A percentile compares a stretch with the other conserved stretches of the same genome.
Evolutionary conservation across 169 alveolate genomes (phyloP).

Genomic region (Blepharisma undulans): DNA sequence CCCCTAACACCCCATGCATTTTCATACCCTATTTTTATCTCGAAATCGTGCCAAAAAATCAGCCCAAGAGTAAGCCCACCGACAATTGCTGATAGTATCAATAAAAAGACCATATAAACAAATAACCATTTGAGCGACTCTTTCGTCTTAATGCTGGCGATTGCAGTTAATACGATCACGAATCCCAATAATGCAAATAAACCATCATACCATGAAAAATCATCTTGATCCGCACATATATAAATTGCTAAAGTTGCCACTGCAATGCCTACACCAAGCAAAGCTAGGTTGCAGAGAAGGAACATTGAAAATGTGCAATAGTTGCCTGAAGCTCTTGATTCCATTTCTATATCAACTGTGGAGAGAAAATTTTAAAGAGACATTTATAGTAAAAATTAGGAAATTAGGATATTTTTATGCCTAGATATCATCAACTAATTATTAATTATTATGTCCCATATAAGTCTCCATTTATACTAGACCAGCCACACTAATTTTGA

Average conservation of each 20-base stretch:
- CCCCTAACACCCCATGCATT: neutral
- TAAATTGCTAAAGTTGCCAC: neutral
- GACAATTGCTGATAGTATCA: neutral
- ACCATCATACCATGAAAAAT: slow-evolving; percentile 10
- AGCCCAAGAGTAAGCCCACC: neutral
- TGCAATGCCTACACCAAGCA: neutral
- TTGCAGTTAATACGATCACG: neutral
- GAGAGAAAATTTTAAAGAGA: neutral
- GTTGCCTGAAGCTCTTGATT: neutral
- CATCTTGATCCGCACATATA: neutral
- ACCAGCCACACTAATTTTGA: neutral
- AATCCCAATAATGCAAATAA: neutral
- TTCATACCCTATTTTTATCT: neutral
- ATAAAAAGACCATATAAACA: neutral
- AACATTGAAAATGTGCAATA: neutral
- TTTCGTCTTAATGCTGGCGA: neutral
- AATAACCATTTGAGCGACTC: neutral
- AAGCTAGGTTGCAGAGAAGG: neutral
- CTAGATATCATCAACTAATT: neutral
- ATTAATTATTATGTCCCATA: too few species aligned
- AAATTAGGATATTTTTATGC: neutral
- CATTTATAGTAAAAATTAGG: neutral
- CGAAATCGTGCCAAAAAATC: neutral
- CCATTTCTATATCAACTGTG: neutral
- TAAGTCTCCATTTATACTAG: neutral